phyloP scores from a whole-genome alignment of 805 yeast species.

The Candida dajiaensis region DNA sequence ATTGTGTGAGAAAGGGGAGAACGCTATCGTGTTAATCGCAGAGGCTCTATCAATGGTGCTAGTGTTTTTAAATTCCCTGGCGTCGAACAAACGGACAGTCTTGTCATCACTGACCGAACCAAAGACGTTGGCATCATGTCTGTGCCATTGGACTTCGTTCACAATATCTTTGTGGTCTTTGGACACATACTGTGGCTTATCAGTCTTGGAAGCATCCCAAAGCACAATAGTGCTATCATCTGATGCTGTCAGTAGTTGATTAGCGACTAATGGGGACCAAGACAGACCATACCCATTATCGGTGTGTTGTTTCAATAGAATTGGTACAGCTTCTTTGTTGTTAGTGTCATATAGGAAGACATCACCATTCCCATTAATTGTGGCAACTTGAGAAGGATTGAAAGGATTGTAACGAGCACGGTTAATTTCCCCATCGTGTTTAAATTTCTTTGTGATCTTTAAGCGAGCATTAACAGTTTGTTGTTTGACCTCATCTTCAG shows the following conservation, averaged over 20 bases:
- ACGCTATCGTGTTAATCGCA: constrained; percentile 57
- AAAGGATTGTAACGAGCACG: constrained; percentile 70
- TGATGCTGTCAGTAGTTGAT: constrained; percentile 51
- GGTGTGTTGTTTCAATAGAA: constrained; percentile 42
- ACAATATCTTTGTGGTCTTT: constrained; percentile 51
- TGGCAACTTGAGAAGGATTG: constrained; percentile 46
- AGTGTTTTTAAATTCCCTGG: constrained; percentile 29
- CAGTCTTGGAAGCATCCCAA: constrained; percentile 41
- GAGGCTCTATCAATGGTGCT: constrained; percentile 25
- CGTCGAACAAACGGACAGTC: constrained; percentile 48
- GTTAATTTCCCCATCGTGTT: constrained; percentile 61
- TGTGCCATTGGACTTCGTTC: constrained; percentile 74
- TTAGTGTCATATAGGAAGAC: constrained; percentile 43
- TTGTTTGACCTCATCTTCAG: constrained; percentile 19
- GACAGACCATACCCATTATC: constrained; percentile 73
- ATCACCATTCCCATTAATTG: constrained; percentile 64
- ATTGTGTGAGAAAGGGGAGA: constrained; percentile 55
- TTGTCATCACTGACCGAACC: constrained; percentile 76
- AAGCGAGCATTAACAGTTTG: constrained; percentile 44
- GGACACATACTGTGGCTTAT: constrained; percentile 27
- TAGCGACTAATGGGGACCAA: constrained; percentile 49
- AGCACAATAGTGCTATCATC: constrained; percentile 62
- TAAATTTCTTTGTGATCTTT: constrained; percentile 53
- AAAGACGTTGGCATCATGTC: constrained; percentile 39
- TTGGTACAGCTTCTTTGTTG: constrained; percentile 24